Percentiles rank a stretch among this genome's conserved stretches.
phyloP scores from a whole-genome alignment of 805 yeast species.

The Yamadazyma philogaea region DNA sequence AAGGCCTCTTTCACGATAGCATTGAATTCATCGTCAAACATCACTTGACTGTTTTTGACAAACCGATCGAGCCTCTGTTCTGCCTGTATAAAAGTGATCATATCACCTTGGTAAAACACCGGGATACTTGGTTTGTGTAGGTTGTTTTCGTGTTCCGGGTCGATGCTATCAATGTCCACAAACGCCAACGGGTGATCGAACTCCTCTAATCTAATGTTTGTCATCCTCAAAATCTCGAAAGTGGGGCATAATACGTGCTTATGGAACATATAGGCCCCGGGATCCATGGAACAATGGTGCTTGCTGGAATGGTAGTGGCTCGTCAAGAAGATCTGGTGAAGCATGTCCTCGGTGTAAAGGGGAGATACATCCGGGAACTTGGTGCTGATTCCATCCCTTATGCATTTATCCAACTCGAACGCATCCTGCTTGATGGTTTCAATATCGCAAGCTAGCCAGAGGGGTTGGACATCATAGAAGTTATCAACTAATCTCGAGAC shows the following conservation, averaged over 20 bases:
- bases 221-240: background rate
- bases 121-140: background rate
- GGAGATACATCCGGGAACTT: background rate
- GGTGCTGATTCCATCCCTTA: background rate
- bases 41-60: background rate
- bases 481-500: background rate
- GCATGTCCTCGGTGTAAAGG: background rate
- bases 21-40: background rate
- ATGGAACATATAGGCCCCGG: background rate
- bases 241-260: background rate
- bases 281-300: background rate
- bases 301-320: background rate
- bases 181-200: background rate
- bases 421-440: background rate
- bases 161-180: background rate
- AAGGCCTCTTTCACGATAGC: constrained; percentile 1
- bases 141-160: background rate
- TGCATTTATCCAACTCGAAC: background rate
- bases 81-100: background rate
- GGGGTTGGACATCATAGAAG: background rate
- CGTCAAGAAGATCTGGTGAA: background rate
- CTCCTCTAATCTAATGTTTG: background rate
- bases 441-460: background rate
- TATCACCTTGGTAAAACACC: background rate
- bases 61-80: background rate